Conservation (phyloP, 2,329 filamentous ascomycete genomes). For the Verticillium longisporum region DNA sequence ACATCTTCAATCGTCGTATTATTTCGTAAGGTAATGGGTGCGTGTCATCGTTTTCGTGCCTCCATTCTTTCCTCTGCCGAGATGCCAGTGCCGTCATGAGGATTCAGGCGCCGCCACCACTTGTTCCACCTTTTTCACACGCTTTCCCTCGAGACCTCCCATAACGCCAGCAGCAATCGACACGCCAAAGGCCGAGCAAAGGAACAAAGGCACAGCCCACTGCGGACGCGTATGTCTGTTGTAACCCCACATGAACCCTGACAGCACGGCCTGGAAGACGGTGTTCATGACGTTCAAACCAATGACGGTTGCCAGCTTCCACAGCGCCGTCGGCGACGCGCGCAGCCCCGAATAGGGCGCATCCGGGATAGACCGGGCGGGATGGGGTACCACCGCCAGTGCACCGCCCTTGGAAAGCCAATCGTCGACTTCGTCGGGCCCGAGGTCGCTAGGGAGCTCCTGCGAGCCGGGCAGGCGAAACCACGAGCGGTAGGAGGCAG, state of each 20-base stretch:
- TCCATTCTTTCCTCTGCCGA: not conserved
- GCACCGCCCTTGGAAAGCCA: slow-evolving; percentile 27
- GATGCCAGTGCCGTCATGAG: not conserved
- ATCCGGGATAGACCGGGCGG: slow-evolving; percentile 54
- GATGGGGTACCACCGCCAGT: slow-evolving; percentile 52
- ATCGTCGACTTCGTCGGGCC: slow-evolving; percentile 41
- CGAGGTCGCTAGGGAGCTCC: slow-evolving; percentile 43
- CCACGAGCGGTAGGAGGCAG: slow-evolving; percentile 70
- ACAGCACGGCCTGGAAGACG: slow-evolving; percentile 65
- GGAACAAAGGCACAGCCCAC: slow-evolving; percentile 75
- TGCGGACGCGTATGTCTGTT: slow-evolving; percentile 67
- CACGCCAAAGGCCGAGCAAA: slow-evolving; percentile 66
- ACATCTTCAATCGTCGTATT: not conserved
- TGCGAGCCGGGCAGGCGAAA: slow-evolving; percentile 65
- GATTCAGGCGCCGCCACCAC: slow-evolving; percentile 25
- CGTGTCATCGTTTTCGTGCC: not conserved
- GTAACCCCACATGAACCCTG: slow-evolving; percentile 77
- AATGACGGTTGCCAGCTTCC: slow-evolving; percentile 75
- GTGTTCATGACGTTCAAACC: slow-evolving; percentile 78
- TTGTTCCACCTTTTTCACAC: slow-evolving; percentile 65
- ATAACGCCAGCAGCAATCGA: slow-evolving; percentile 63
- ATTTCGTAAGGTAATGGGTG: not conserved
- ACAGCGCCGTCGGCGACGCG: slow-evolving; percentile 58
- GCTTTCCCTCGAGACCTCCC: slow-evolving; percentile 65
- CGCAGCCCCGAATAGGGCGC: slow-evolving; percentile 67